Percentiles rank a stretch among this genome's conserved stretches.
Evolutionary conservation across 192 early-diverging fungal genomes (phyloP).

Genomic region (Pilaira anomala): DNA sequence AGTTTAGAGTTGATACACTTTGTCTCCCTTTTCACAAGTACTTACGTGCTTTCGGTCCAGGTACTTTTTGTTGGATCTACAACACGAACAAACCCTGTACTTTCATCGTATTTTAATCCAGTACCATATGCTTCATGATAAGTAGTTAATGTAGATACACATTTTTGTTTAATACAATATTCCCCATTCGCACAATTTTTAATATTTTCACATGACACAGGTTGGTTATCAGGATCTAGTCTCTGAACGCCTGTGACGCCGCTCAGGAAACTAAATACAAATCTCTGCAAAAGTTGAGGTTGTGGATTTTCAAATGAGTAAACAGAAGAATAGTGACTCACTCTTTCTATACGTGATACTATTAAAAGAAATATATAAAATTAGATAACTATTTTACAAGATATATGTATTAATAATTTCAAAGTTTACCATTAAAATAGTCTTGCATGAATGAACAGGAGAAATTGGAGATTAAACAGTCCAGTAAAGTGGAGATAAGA

Average conservation of each 20-base stretch:
- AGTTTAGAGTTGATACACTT: neutral
- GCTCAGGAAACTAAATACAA: slow-evolving; percentile 46
- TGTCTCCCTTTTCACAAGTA: too few relatives aligned
- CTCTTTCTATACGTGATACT: slow-evolving; percentile 24
- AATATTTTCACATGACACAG: slow-evolving; percentile 12
- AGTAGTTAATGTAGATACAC: slow-evolving; percentile 44
- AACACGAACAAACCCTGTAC: slow-evolving; percentile 30
- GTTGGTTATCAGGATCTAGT: neutral
- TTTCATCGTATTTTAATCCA: slow-evolving; percentile 41
- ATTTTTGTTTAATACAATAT: slow-evolving; percentile 42
- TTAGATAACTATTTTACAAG: too few relatives aligned
- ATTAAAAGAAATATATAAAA: neutral
- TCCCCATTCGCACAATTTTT: slow-evolving; percentile 34
- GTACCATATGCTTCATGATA: slow-evolving; percentile 54
- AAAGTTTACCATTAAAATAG: slow-evolving; percentile 44
- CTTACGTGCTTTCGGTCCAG: slow-evolving; percentile 56
- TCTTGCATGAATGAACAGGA: slow-evolving; percentile 53
- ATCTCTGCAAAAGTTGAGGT: slow-evolving; percentile 39
- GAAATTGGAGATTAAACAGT: slow-evolving; percentile 64
- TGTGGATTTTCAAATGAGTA: slow-evolving; percentile 36
- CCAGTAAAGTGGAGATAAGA: slow-evolving; percentile 50
- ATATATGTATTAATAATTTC: neutral
- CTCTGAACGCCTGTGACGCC: slow-evolving; percentile 35
- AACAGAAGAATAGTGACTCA: slow-evolving; percentile 49
- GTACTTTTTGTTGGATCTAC: slow-evolving; percentile 43